Conservation (phyloP, 495 filamentous ascomycete genomes). For the Neurospora tetrasperma region DNA sequence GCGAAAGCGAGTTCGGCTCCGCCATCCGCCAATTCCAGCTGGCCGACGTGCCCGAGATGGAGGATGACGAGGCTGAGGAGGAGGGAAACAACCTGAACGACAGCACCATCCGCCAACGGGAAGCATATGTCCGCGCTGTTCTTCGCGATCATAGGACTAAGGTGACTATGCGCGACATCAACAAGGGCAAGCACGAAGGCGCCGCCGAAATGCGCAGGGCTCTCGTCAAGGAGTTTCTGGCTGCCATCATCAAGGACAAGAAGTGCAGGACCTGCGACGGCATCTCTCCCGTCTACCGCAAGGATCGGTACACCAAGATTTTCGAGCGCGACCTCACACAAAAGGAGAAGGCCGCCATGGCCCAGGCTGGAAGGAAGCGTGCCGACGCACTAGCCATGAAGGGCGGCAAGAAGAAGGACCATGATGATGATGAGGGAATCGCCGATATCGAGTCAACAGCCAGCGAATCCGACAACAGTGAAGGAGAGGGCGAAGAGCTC, state of each 20-base stretch:
- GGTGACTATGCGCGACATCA: constrained; percentile 41
- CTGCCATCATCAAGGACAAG: constrained; percentile 49
- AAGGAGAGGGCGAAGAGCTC: constrained; percentile 40
- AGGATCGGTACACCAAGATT: constrained; percentile 82
- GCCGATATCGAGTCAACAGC: constrained; percentile 50
- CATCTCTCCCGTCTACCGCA: constrained; percentile 68
- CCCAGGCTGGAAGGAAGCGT: constrained; percentile 54
- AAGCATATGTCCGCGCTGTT: constrained; percentile 56
- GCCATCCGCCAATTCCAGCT: constrained; percentile 12
- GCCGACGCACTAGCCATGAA: constrained; percentile 46
- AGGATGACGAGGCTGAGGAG: constrained; percentile 21
- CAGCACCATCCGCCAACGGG: constrained; percentile 51
- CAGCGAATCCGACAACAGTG: constrained; percentile 37
- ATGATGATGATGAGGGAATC: constrained; percentile 54
- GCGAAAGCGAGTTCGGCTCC: constrained; percentile 37
- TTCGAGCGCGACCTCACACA: constrained; percentile 68
- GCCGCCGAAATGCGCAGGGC: constrained; percentile 62
- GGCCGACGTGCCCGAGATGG: constrained; percentile 12
- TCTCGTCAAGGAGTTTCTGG: constrained; percentile 72
- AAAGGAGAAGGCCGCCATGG: constrained; percentile 66
- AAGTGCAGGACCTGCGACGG: constrained; percentile 65
- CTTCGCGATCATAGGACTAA: constrained; percentile 46
- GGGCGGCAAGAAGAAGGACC: constrained; percentile 26
- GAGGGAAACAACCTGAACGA: constrained; percentile 21
- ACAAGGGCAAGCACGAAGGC: constrained; percentile 66